Percentiles rank a stretch among this genome's conserved stretches.
Conservation (phyloP, 306 rosid species). For the Elaeagnus macrophylla region DNA sequence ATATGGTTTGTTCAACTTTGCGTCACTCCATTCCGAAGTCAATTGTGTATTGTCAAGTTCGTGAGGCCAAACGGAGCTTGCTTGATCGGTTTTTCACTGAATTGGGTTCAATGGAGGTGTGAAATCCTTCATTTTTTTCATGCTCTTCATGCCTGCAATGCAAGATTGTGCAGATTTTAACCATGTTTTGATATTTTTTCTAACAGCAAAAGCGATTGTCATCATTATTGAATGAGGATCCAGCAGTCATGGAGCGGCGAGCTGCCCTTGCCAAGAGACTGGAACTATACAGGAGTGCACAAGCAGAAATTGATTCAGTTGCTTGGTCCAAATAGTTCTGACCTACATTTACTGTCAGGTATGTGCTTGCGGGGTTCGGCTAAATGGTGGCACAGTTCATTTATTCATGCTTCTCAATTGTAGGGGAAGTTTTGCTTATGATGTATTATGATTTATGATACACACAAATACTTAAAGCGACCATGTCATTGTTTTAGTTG, state of each 20-base stretch:
- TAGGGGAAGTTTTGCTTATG: not conserved
- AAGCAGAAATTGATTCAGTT: conserved; percentile 75
- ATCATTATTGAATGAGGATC: conserved; percentile 80
- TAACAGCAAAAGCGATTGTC: conserved; percentile 65
- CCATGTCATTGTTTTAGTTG: no score
- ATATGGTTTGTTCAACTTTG: conserved; percentile 66
- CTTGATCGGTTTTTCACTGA: conserved; percentile 79
- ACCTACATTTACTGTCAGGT: conserved; percentile 2
- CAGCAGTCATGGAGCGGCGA: conserved; percentile 85
- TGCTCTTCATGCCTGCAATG: not conserved
- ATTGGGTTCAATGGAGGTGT: conserved; percentile 74
- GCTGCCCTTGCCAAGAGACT: conserved; percentile 66
- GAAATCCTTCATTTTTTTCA: not conserved
- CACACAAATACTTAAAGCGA: no score
- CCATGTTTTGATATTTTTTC: not conserved
- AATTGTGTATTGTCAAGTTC: conserved; percentile 78
- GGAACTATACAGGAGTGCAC: conserved; percentile 83
- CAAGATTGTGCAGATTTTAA: not conserved
- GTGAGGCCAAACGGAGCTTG: conserved; percentile 80
- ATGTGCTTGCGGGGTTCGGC: conserved; percentile 13
- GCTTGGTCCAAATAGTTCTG: conserved; percentile 79
- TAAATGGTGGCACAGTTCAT: conserved; percentile 16
- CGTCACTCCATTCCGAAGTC: conserved; percentile 86
- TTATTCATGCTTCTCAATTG: conserved; percentile 12
- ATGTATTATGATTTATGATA: no score